These are phyloP conservation scores for Camelina hispida DNA, from an alignment of 345 rosid genomes.

Conservation along the genomic window DNA sequence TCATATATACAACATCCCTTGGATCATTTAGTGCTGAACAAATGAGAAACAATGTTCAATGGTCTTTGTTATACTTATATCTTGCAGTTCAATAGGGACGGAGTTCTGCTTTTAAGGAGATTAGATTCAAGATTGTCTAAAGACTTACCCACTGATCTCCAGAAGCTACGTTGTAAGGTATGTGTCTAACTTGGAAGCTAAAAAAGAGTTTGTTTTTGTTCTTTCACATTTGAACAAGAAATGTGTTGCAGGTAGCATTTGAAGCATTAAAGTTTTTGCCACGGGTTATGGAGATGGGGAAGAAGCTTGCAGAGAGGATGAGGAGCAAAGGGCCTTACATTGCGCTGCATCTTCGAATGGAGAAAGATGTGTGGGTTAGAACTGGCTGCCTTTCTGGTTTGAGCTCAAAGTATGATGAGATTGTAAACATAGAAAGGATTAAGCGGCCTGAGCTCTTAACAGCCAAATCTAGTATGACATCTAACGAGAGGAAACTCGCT, in stretches of 20 bases:
- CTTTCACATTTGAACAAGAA: background rate
- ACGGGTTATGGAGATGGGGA: conserved; percentile 73
- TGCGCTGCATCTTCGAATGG: conserved; percentile 88
- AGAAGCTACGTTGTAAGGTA: conserved; percentile 96
- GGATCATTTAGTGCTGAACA: background rate
- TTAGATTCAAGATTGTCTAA: conserved; percentile 93
- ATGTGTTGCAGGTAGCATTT: conserved; percentile 74
- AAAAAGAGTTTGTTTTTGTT: background rate
- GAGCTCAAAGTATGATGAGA: conserved; percentile 72
- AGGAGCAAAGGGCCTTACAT: conserved; percentile 81
- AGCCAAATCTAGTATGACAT: conserved; percentile 80
- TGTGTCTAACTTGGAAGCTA: conserved; percentile 36
- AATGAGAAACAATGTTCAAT: background rate
- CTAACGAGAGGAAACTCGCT: conserved; percentile 75
- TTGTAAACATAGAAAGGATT: conserved; percentile 70
- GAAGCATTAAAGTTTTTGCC: conserved; percentile 77
- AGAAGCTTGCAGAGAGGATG: conserved; percentile 83
- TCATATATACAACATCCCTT: background rate
- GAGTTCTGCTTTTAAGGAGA: conserved; percentile 87
- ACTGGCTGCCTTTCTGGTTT: conserved; percentile 95
- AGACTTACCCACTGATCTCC: conserved; percentile 93
- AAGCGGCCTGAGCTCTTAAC: conserved; percentile 89
- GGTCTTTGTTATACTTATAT: conserved; percentile 18
- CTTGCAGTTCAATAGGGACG: conserved; percentile 80
- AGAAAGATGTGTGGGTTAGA: conserved; percentile 97